Base-by-base conservation (phyloP, 345 rosid genomes). In the Fremontodendron californicum region DNA sequence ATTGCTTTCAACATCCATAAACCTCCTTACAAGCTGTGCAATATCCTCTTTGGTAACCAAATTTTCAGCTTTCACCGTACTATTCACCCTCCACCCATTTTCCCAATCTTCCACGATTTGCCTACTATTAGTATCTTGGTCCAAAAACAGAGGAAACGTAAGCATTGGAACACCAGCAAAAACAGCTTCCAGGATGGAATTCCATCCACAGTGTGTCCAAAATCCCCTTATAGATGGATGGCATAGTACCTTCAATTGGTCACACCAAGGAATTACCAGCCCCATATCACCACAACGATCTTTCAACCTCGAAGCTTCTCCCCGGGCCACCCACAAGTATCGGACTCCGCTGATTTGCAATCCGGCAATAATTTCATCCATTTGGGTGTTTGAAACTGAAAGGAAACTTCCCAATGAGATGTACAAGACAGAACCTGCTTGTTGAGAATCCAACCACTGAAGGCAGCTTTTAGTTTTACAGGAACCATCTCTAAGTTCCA, bases 161-260 rank as follows among this genome's bases (percentile, higher is more conserved):
- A 93, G 85, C 85, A 90, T 77, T 0, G 96, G 89, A 40, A 86
- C 81, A 0, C 92, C 92, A 0, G 89, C 79, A 62, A 73, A 90
- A n/a, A 87, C 46, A 18, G 88, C 94, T 88, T 93, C 96, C 21
- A 79, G 42, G 1, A 86, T 84, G 6, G 96, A 92, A 80, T 86
- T 93, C 89, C 87, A 88, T 15, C 96, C 92, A 7, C 94, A 89
- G 42, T 92, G 96, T 0, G 89, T 86, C 92, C 85, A 90, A 78
- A 93, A 93, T 3, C 94, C 93, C 2, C 89, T 91, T 0, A 88
- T 48, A 0, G 87, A 81, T 69, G 69, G 66, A 75, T 91, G 97
- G 6, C 81, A 73, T 45, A 91, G 18, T 77, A 93, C 96, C 5
- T 75, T 85, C 66, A 87, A 64, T 75, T 89, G 95, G 61, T 88